These are phyloP conservation scores for Clarireedia monteithiana DNA, from an alignment of 2,329 filamentous ascomycete species.

Conservation along the genomic window DNA sequence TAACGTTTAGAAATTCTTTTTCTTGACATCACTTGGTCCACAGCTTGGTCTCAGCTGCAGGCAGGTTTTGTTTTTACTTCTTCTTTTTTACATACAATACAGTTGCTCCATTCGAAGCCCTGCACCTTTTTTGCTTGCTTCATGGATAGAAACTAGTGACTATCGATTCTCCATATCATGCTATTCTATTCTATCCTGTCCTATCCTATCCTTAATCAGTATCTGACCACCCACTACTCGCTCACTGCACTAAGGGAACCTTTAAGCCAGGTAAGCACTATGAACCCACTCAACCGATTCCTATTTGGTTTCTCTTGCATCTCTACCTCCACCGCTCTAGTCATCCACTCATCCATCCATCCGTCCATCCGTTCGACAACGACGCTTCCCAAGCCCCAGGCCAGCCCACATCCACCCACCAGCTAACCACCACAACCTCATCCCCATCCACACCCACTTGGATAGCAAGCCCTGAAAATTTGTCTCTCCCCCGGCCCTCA, in stretches of 20 bases:
- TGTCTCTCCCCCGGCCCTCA: no score
- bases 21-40: not conserved
- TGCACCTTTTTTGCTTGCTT: not conserved
- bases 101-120: no score
- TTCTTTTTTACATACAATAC: no score
- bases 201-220: not conserved
- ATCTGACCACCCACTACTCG: not conserved
- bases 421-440: no score
- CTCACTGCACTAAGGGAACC: not conserved
- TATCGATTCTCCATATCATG: no score
- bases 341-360: no score
- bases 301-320: not conserved
- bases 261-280: constrained; percentile 6
- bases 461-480: no score
- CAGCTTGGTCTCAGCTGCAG: not conserved
- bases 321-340: not conserved
- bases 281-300: not conserved
- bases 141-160: not conserved
- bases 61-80: no score
- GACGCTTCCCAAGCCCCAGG: not conserved
- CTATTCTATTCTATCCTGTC: not conserved
- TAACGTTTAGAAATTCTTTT: no score
- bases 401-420: not conserved
- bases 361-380: not conserved
- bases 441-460: no score